A percentile compares a stretch with the other conserved stretches of the same genome.
Evolutionary conservation across 2,329 filamentous ascomycete genomes (phyloP).

Genomic region (Colletotrichum sp.): DNA sequence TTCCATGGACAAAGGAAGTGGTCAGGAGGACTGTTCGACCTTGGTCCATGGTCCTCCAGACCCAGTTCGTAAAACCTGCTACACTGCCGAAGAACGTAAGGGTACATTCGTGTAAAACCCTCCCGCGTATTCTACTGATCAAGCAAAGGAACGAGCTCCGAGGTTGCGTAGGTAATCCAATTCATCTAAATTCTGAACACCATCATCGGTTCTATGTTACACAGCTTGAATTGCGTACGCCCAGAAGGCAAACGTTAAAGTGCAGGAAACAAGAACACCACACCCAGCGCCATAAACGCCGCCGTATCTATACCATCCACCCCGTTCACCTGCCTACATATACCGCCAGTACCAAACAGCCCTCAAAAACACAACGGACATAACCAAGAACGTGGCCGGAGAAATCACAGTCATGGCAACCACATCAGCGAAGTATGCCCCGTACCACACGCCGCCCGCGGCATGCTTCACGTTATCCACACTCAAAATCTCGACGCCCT

Average conservation of each 20-base stretch:
- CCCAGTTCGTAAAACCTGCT: not conserved
- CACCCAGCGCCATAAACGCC: not conserved
- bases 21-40: not conserved
- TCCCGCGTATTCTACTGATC: fast-evolving
- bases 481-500: conserved; percentile 65
- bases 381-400: not conserved
- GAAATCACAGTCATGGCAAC: not conserved
- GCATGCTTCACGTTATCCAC: conserved; percentile 47
- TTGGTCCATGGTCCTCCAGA: not conserved
- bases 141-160: fast-evolving
- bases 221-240: not conserved
- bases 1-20: not conserved
- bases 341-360: not conserved
- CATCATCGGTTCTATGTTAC: fast-evolving
- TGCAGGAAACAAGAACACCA: not conserved
- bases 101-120: not conserved
- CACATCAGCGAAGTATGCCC: not conserved
- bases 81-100: not conserved
- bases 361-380: not conserved
- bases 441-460: not conserved
- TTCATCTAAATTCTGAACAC: fast-evolving
- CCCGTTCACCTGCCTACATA: fast-evolving
- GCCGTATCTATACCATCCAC: not conserved
- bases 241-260: fast-evolving
- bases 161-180: fast-evolving